Evolutionary conservation across 257 asterid genomes (phyloP), one percentile per base, ranked within the genome.

Genomic region (Haberlea rhodopensis): DNA sequence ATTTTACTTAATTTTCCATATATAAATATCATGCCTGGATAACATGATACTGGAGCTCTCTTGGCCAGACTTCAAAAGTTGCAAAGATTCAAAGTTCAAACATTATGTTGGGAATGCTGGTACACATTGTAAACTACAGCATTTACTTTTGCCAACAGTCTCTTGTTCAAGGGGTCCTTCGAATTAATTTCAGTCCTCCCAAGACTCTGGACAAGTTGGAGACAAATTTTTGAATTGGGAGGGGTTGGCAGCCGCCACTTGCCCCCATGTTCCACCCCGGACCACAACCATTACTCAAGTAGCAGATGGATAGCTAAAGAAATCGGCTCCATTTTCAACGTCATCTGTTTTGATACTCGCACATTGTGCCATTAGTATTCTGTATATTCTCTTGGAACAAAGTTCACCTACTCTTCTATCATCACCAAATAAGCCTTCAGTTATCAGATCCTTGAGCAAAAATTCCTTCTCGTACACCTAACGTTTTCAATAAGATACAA

Each of bases 401-500:
- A 89, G 75, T 75, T 90, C 96, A 0, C 99, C 99, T 53, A 92
- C 61, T 68, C 94, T 88, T 74, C 96, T 85, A 62, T 84, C 91
- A 60, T 81, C 94, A 1, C 91, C 83, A 9, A 86, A 43, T 77
- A 87, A 75, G 54, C 95, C 81, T 77, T 92, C 97, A 3, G 80
- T 81, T 16, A 66, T 79, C 73, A 92, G 74, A 67, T 92, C 94
- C 84, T 82, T 75, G 32, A 89, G 89, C 77, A 92, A 77, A 79
- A 80, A 84, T 68, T 92, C 99, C 73, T 92, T 92, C 84, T 92
- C 99, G 37, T 90, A 96, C 55, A 87, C 99, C 97, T 92, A 85
- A 37, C 34, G 66, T 58, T 24, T 64, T 51, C 40, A 15, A 18
- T 29, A 60, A 24, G 34, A 52, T 23, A 69, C 24, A 60, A 71